Conservation (phyloP, 164 flowering plant species). For the Annona cherimola region DNA sequence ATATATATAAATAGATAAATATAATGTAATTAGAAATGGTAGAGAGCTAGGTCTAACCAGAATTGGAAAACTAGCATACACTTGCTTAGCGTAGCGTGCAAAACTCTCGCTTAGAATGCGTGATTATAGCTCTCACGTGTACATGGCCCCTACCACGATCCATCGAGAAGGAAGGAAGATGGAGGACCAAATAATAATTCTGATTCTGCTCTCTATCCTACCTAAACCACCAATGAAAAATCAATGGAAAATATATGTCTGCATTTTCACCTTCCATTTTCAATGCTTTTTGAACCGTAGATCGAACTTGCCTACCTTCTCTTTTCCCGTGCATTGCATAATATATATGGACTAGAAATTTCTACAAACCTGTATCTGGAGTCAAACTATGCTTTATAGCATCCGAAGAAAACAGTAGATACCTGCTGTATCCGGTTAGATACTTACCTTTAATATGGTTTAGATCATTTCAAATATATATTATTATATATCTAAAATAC, state of each 20-base stretch:
- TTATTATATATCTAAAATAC: too few species aligned
- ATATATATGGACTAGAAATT: too few species aligned
- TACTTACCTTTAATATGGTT: too few species aligned
- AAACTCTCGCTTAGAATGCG: constrained; percentile 2
- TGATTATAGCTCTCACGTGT: not conserved
- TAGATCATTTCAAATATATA: too few species aligned
- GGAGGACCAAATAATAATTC: not conserved
- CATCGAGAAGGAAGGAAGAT: not conserved
- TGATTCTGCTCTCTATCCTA: not conserved
- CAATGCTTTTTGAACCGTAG: not conserved
- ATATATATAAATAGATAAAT: too few species aligned
- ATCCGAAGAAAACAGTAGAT: too few species aligned
- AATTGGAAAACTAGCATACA: not conserved
- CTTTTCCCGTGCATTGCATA: too few species aligned
- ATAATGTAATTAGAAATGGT: too few species aligned
- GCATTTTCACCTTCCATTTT: not conserved
- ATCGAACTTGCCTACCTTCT: not conserved
- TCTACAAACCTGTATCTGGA: too few species aligned
- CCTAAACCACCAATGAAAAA: not conserved
- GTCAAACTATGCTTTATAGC: too few species aligned
- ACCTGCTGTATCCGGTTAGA: too few species aligned
- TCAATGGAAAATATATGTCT: not conserved
- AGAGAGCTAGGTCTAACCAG: not conserved
- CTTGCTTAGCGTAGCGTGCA: not conserved
- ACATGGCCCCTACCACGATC: too few species aligned